Conservation (phyloP, 78 protist genomes). For the Pigoraptor vietnamica region DNA sequence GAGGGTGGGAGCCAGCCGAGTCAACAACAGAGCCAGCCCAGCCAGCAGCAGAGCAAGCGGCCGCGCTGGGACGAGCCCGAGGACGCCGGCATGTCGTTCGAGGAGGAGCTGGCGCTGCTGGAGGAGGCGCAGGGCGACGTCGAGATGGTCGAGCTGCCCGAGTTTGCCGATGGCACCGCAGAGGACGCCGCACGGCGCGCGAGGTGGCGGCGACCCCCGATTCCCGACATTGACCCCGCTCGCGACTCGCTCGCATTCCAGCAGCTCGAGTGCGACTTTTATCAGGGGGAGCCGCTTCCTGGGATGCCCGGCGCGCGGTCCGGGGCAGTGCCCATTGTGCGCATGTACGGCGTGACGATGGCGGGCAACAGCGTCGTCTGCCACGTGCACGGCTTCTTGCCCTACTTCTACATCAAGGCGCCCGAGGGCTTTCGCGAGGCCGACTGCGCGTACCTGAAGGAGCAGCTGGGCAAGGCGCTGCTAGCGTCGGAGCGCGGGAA, state of each 20-base stretch:
- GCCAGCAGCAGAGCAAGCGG: neutral
- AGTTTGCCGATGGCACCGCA: neutral
- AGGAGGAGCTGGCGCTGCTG: neutral
- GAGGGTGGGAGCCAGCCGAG: neutral
- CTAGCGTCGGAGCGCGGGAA: neutral
- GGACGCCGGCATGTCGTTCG: neutral
- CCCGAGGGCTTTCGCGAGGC: constrained; percentile 39
- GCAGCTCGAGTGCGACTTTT: constrained; percentile 45
- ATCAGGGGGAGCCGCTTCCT: constrained; percentile 26
- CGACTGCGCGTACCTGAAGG: neutral
- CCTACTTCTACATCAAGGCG: constrained; percentile 90
- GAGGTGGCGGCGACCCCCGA: constrained; percentile 6
- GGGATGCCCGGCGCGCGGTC: constrained; percentile 66
- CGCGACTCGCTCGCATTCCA: constrained; percentile 26
- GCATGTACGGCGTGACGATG: constrained; percentile 91
- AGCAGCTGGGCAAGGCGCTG: neutral
- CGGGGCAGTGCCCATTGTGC: constrained; percentile 61
- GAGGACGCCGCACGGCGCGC: neutral
- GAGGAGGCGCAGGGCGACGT: neutral
- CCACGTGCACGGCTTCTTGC: constrained; percentile 94
- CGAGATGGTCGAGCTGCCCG: neutral
- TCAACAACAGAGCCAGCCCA: neutral
- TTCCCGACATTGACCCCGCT: neutral
- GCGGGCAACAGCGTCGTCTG: constrained; percentile 84
- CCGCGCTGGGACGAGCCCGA: neutral